Evolutionary conservation across 768 basidiomycete genomes (phyloP).

Genomic region (Hericium alpestre): DNA sequence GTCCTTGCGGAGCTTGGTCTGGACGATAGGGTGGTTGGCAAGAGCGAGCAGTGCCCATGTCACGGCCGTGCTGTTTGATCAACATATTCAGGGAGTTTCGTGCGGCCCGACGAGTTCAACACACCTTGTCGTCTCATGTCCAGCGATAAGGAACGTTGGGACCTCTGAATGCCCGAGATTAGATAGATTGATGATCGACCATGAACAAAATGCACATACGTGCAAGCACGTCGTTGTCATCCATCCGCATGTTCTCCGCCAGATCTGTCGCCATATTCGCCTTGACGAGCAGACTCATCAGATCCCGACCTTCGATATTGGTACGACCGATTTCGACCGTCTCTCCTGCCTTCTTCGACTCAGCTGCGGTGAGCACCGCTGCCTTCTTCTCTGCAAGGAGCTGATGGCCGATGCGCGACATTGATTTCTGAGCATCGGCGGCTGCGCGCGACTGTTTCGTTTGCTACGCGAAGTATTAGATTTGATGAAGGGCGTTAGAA

Average conservation of each 20-base stretch:
- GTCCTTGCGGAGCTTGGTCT: constrained; percentile 25
- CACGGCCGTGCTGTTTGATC: constrained; percentile 15
- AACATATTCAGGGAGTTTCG: no score
- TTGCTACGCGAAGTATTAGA: constrained; percentile 10
- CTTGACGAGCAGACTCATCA: constrained; percentile 20
- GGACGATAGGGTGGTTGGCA: constrained; percentile 19
- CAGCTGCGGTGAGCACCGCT: constrained; percentile 13
- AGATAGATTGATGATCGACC: no score
- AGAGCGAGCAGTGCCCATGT: constrained; percentile 27
- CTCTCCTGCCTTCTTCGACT: background rate
- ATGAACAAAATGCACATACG: constrained; percentile 7
- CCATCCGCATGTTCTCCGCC: constrained; percentile 16
- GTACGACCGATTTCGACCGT: constrained; percentile 5
- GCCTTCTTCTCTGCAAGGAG: constrained; percentile 43
- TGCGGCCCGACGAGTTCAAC: no score
- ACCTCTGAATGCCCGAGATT: constrained; percentile 14
- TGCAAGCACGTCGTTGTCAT: constrained; percentile 21
- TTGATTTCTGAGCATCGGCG: constrained; percentile 23
- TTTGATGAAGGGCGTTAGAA: background rate
- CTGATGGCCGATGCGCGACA: no score
- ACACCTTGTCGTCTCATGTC: constrained; percentile 16
- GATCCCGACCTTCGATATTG: constrained; percentile 15
- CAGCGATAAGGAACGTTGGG: constrained; percentile 22
- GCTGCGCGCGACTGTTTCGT: constrained; percentile 12
- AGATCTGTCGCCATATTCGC: constrained; percentile 23